Evolutionary conservation across 176 grass and related monocot genomes (phyloP).

Genomic region (Musa beccarii): DNA sequence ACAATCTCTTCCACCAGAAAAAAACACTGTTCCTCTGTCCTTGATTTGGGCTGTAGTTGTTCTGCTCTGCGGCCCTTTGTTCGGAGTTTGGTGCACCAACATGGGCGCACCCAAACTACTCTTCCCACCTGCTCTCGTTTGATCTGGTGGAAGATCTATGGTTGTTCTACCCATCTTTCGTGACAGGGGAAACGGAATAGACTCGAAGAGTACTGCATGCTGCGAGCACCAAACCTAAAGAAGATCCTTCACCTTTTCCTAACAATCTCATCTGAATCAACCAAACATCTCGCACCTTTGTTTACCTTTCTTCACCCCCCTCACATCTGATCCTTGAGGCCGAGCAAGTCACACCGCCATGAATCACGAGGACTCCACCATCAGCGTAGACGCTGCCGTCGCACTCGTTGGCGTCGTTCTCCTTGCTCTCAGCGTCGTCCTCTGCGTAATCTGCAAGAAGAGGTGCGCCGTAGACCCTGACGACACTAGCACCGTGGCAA

Average conservation of each 20-base stretch:
- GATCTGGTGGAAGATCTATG: background rate
- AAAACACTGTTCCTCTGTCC: too few relatives aligned
- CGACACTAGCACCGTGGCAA: background rate
- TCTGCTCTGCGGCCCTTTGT: background rate
- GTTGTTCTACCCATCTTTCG: background rate
- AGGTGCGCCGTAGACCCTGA: background rate
- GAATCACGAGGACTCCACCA: background rate
- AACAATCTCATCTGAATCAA: too few relatives aligned
- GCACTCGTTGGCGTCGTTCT: background rate
- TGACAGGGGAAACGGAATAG: background rate
- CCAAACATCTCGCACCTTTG: too few relatives aligned
- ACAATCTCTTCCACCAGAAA: too few relatives aligned
- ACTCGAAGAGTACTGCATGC: background rate
- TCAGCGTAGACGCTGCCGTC: background rate
- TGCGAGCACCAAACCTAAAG: too few relatives aligned
- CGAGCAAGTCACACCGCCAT: background rate
- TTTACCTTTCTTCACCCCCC: too few relatives aligned
- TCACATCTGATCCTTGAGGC: too few relatives aligned
- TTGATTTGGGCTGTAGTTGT: too few relatives aligned
- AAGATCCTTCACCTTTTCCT: too few relatives aligned
- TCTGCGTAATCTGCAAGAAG: constrained; percentile 2
- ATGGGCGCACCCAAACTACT: background rate
- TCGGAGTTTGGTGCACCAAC: background rate
- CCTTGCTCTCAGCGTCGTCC: background rate
- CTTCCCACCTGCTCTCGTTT: background rate